These are phyloP conservation scores for Cytospora chrysosperma DNA, from an alignment of 2,329 filamentous ascomycete species.

Conservation along the genomic window DNA sequence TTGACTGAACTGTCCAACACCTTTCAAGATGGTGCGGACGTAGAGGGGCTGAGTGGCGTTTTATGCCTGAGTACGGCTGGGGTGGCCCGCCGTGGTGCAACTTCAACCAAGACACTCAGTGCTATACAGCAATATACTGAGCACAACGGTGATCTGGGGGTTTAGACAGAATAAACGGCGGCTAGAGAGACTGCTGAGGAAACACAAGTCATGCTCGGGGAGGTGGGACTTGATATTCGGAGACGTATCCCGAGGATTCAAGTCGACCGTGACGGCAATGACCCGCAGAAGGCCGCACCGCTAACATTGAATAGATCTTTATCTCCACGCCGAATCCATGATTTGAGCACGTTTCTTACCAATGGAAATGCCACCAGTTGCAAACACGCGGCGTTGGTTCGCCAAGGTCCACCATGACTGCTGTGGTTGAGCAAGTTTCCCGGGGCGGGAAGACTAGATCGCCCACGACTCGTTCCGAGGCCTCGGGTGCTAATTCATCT, in stretches of 20 bases:
- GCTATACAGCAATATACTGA: not conserved
- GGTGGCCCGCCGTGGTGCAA: not conserved
- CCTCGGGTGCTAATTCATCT: not conserved
- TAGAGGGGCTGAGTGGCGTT: not conserved
- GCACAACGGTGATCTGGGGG: not conserved
- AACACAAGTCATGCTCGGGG: not conserved
- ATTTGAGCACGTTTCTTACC: not conserved
- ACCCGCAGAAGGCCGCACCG: not conserved
- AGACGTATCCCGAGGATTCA: not conserved
- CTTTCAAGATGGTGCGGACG: not conserved
- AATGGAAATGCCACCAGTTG: not conserved
- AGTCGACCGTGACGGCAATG: not conserved
- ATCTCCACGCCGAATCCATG: not conserved
- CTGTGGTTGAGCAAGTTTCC: slow-evolving; percentile 6
- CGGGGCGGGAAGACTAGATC: not conserved
- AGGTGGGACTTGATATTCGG: not conserved
- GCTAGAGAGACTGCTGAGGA: not conserved
- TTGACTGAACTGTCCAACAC: not conserved
- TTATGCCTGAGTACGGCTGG: not conserved
- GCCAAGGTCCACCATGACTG: slow-evolving; percentile 1
- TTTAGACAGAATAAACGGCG: not conserved
- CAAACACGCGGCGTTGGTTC: not conserved
- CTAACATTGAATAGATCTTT: too few species aligned
- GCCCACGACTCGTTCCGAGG: not conserved
- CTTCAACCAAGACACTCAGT: not conserved